Base-by-base conservation (phyloP, 345 rosid genomes). In the Camelina hispida region DNA sequence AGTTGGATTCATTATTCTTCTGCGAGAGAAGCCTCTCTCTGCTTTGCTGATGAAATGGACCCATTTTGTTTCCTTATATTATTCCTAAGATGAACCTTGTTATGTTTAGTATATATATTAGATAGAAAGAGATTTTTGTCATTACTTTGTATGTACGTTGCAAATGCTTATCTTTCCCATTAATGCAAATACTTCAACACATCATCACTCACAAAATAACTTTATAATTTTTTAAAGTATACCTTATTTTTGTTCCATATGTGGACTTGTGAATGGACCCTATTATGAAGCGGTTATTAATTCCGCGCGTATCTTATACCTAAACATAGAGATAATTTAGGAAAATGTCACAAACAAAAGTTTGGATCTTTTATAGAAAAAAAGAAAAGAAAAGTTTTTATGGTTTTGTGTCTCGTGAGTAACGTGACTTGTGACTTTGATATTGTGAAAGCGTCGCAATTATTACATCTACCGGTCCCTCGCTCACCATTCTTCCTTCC, bases 11-110 rank as follows among this genome's bases (percentile, higher is more conserved):
- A 83, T 69, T 74, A 77, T 1, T 81, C 83, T 83, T 80, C 60
- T 74, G 50, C 2, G 85, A 72, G 28, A 90, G 86, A 67, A 93
- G 74, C 62, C 85, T 83, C 67, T 90, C 96, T 68, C 85, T 88
- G 74, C 88, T 78, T 61, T 59, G 84, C 44, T 86, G 85, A 40
- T 65, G 67, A n/a, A 82, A 68, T 11, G 90, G 82, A 28, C 85
- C 87, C 89, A 80, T 80, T 80, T 56, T 60, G 44, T 64, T 55
- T 20, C 53, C 30, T 20, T 7, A 62, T 5, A 43, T 25, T 42
- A 25, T 51, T 17, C 15, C 1, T 2, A 51, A 53, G 42, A 40
- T 6, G 56, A 73, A 16, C 14, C 58, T 43, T 28, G 52, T 52
- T 52, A 56, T 20, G 38, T 15, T 20, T 20, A 28, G 30, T 28